These are phyloP conservation scores for Erythrophleum ivorense DNA, from an alignment of 331 rosid species.

Conservation along the genomic window DNA sequence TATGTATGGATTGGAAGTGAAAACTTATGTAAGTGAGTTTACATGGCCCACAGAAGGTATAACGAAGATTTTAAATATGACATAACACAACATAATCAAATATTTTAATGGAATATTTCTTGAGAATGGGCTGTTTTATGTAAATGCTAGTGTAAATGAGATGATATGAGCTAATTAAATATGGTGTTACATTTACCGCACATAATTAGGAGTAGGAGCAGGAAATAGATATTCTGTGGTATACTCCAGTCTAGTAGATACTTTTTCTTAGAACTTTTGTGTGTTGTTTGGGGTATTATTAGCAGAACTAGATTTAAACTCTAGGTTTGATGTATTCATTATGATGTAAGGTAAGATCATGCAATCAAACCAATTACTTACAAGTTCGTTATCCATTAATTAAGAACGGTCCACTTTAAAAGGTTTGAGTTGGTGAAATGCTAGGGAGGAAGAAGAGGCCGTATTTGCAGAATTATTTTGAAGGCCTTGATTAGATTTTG, in stretches of 20 bases:
- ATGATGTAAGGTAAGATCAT: neutral
- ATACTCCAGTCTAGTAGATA: conserved; percentile 14
- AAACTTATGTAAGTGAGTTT: no score
- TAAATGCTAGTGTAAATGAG: no score
- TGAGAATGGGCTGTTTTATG: no score
- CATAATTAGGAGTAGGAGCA: neutral
- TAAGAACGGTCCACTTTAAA: neutral
- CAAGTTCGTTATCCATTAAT: neutral
- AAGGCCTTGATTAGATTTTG: conserved; percentile 3
- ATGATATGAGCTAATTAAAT: no score
- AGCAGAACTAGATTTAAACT: neutral
- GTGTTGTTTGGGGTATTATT: neutral
- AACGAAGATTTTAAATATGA: no score
- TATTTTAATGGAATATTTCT: no score
- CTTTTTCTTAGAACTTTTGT: conserved; percentile 1
- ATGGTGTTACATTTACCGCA: neutral
- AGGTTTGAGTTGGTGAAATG: conserved; percentile 24
- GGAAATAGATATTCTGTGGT: conserved; percentile 6
- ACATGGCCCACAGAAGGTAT: no score
- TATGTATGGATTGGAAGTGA: no score
- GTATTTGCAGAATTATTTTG: conserved; percentile 13
- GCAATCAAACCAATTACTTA: conserved; percentile 12
- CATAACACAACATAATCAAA: no score
- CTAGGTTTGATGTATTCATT: neutral
- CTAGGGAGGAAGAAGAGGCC: conserved; percentile 23